Percentiles rank a stretch among this genome's conserved stretches.
These are phyloP conservation scores for Sarcocystis neurona DNA, from an alignment of 169 alveolate genomes.

Conservation along the genomic window DNA sequence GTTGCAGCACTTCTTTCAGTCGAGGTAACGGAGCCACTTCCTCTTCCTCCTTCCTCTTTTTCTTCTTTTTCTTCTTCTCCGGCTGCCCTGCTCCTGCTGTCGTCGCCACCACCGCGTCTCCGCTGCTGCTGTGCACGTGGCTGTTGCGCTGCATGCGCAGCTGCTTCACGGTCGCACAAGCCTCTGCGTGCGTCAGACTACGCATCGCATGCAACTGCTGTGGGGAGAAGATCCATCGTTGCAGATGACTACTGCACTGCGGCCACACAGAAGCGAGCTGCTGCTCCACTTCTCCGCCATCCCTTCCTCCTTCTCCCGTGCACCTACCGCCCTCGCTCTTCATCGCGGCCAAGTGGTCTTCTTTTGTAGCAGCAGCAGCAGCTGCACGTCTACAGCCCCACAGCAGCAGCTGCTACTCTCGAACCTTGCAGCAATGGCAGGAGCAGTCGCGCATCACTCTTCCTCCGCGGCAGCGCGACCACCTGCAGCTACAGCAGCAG, in stretches of 20 bases:
- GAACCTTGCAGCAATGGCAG: too few relatives aligned
- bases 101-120: neutral
- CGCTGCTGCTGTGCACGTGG: neutral
- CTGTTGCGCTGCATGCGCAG: neutral
- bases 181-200: neutral
- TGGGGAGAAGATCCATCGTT: conserved; percentile 19
- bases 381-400: too few relatives aligned
- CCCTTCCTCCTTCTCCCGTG: too few relatives aligned
- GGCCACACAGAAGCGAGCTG: conserved; percentile 31
- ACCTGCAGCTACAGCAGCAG: too few relatives aligned
- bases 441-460: too few relatives aligned
- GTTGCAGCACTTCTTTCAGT: neutral
- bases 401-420: too few relatives aligned
- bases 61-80: neutral
- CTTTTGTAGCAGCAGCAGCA: too few relatives aligned
- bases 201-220: conserved; percentile 5
- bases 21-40: neutral
- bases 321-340: too few relatives aligned
- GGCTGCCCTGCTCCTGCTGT: neutral
- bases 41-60: neutral
- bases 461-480: too few relatives aligned
- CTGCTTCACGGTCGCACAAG: neutral
- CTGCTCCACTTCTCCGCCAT: too few relatives aligned
- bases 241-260: conserved; percentile 15
- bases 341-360: too few relatives aligned